phyloP scores from a whole-genome alignment of 176 grass and related monocot genomes.

The Bromus sterilis region DNA sequence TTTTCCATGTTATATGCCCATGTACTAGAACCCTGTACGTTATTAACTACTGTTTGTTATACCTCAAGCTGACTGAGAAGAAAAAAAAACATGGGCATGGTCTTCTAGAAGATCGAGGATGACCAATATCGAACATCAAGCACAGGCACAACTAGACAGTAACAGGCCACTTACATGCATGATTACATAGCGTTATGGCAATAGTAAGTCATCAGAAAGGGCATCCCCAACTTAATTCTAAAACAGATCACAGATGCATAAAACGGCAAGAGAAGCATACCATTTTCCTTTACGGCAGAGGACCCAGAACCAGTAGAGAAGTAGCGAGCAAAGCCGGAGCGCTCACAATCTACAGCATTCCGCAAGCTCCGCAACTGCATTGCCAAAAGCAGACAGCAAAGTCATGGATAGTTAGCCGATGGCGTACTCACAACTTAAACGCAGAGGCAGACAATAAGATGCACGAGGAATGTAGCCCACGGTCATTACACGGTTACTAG shows the following conservation, averaged over 20 bases:
- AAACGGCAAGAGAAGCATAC: neutral
- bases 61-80: neutral
- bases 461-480: neutral
- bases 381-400: neutral
- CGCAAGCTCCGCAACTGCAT: slow-evolving; percentile 70
- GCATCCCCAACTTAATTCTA: neutral
- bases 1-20: neutral
- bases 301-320: slow-evolving; percentile 47
- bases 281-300: slow-evolving; percentile 29
- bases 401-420: neutral
- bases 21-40: neutral
- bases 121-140: neutral
- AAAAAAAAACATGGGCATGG: neutral
- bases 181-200: neutral
- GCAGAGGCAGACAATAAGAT: neutral
- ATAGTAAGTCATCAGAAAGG: neutral
- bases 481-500: neutral
- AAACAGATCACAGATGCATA: neutral
- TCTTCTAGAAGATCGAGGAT: neutral
- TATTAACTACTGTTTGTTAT: neutral
- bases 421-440: neutral
- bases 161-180: neutral
- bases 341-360: slow-evolving; percentile 33
- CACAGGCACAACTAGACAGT: neutral
- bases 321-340: slow-evolving; percentile 29